Conservation (phyloP, 1,284 basidiomycete species). For the Ceratobasidium sp. region DNA sequence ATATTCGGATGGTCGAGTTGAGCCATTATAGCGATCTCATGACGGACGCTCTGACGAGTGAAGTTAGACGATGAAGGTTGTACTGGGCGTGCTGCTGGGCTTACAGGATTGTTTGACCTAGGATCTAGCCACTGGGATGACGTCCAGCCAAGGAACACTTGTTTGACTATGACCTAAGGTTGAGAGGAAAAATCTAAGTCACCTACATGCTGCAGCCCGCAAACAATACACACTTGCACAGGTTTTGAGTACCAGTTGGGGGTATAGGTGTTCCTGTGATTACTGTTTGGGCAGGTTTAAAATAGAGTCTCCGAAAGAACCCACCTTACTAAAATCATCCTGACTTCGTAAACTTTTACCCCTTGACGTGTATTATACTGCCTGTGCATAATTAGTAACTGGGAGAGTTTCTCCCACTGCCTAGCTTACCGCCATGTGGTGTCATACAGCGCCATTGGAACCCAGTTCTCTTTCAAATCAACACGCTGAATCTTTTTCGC, state of each 20-base stretch:
- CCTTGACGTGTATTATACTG: not conserved
- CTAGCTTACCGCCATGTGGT: constrained; percentile 18
- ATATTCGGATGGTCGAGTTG: constrained; percentile 38
- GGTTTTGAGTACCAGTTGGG: constrained; percentile 44
- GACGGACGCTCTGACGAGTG: constrained; percentile 5
- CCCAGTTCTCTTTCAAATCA: constrained; percentile 4
- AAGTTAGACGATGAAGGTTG: not conserved
- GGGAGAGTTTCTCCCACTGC: not conserved
- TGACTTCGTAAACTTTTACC: not conserved
- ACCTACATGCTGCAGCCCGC: not conserved
- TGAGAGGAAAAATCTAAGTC: not conserved
- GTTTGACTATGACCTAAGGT: constrained; percentile 4
- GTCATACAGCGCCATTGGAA: constrained; percentile 20
- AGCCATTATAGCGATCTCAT: constrained; percentile 25
- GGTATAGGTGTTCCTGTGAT: constrained; percentile 11
- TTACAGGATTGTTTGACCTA: not conserved
- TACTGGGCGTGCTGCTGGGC: no score
- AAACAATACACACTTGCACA: not conserved
- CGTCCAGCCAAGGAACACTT: not conserved
- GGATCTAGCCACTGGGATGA: not conserved
- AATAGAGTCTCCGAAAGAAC: not conserved
- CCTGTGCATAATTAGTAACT: not conserved
- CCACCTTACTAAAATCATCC: constrained; percentile 24
- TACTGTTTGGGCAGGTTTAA: not conserved
- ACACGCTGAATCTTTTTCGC: constrained; percentile 7